Conservation (phyloP, 2,329 filamentous ascomycete genomes). For the Exophiala oligosperma region DNA sequence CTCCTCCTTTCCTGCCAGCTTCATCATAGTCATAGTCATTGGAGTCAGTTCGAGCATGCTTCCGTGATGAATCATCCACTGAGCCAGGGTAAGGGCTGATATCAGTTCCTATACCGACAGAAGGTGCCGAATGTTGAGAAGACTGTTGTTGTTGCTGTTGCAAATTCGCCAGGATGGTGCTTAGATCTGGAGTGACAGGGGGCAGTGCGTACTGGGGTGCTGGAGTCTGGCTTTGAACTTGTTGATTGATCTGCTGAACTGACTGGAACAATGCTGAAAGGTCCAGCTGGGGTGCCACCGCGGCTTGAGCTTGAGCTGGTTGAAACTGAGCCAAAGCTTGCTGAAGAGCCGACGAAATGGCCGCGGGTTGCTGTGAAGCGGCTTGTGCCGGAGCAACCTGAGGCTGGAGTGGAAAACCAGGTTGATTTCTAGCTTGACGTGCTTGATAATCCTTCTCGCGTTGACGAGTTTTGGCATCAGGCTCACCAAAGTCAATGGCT, state of each 20-base stretch:
- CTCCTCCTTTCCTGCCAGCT: slow-evolving; percentile 20
- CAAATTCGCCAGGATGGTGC: slow-evolving; percentile 17
- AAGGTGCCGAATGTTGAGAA: slow-evolving; percentile 1
- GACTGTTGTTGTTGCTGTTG: slow-evolving; percentile 22
- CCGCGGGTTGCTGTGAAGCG: slow-evolving; percentile 27
- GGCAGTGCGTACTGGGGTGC: slow-evolving; percentile 24
- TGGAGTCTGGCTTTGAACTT: slow-evolving; percentile 25
- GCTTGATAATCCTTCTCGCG: slow-evolving; percentile 41
- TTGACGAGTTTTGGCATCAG: slow-evolving; percentile 40
- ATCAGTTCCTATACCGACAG: slow-evolving; percentile 18
- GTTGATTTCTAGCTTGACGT: slow-evolving; percentile 36
- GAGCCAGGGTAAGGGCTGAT: slow-evolving; percentile 22
- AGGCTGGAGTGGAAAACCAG: slow-evolving; percentile 10
- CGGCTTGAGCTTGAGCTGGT: slow-evolving; percentile 28
- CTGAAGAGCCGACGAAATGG: slow-evolving; percentile 20
- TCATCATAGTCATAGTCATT: slow-evolving; percentile 27
- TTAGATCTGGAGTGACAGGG: slow-evolving; percentile 9
- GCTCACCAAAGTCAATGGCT: slow-evolving; percentile 43
- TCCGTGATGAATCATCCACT: slow-evolving; percentile 17
- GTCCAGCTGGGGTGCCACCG: slow-evolving; percentile 19
- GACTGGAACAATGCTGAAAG: slow-evolving; percentile 17
- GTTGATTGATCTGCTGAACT: slow-evolving; percentile 33
- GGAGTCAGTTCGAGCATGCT: slow-evolving; percentile 21
- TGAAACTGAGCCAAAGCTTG: slow-evolving; percentile 39
- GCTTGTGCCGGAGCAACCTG: slow-evolving; percentile 31